Percentiles rank a stretch among this genome's conserved stretches.
phyloP scores from a whole-genome alignment of 2,329 filamentous ascomycete species.

The Hymenoscyphus infarciens region DNA sequence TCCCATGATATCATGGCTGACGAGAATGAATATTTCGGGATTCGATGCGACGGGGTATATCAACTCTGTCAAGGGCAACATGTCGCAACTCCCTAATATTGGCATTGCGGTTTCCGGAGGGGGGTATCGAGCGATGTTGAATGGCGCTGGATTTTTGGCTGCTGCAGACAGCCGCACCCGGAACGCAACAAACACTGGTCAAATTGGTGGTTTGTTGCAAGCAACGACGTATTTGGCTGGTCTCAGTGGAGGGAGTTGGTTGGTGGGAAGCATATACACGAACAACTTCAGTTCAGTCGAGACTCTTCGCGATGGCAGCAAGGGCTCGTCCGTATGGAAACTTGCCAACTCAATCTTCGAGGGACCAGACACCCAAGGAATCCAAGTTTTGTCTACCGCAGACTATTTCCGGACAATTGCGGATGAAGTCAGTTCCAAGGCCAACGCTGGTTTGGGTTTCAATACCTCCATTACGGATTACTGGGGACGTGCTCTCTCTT shows the following conservation, averaged over 20 bases:
- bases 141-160: conserved; percentile 73
- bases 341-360: conserved; percentile 59
- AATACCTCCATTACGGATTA: conserved; percentile 78
- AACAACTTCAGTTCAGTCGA: conserved; percentile 74
- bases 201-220: conserved; percentile 78
- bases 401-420: conserved; percentile 61
- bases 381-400: conserved; percentile 52
- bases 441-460: conserved; percentile 61
- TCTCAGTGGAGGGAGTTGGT: conserved; percentile 79
- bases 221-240: conserved; percentile 76
- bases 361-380: conserved; percentile 48
- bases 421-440: conserved; percentile 57
- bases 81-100: conserved; percentile 60
- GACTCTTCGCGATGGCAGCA: conserved; percentile 46
- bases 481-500: conserved; percentile 83
- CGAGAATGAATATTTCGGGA: conserved; percentile 66
- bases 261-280: conserved; percentile 74
- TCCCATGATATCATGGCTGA: conserved; percentile 72
- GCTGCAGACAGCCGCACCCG: conserved; percentile 74
- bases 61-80: conserved; percentile 52
- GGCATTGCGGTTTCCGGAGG: conserved; percentile 78
- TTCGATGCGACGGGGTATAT: conserved; percentile 78
- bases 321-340: conserved; percentile 53
- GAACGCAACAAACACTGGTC: conserved; percentile 57
- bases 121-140: conserved; percentile 82